These are phyloP conservation scores for Adenanthera pavonina DNA, from an alignment of 306 rosid species.

Conservation along the genomic window DNA sequence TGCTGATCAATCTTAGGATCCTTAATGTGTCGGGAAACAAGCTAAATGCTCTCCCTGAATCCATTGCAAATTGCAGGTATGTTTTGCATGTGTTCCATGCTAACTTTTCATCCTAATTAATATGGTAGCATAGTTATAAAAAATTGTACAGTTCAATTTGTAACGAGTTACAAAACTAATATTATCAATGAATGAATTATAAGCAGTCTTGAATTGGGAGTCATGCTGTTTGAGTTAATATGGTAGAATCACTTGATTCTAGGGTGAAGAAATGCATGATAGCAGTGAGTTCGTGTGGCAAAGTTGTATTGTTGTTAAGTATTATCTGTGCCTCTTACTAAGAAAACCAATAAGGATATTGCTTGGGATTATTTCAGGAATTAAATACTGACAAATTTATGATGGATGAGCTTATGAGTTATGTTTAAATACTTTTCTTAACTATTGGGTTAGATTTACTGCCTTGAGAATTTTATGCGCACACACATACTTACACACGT, in stretches of 20 bases:
- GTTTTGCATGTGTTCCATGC: not conserved
- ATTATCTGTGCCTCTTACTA: too few species aligned
- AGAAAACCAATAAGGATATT: too few species aligned
- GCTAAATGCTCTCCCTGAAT: conserved; percentile 52
- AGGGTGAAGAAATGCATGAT: not conserved
- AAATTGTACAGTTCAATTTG: not conserved
- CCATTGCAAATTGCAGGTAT: conserved; percentile 61
- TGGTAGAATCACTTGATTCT: not conserved
- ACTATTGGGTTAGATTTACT: not conserved
- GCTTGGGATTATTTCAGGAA: not conserved
- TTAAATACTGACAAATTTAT: not conserved
- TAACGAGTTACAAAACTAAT: not conserved
- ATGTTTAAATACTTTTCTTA: not conserved
- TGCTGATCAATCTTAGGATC: conserved; percentile 51
- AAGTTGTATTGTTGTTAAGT: not conserved
- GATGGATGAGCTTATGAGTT: not conserved
- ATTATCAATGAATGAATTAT: not conserved
- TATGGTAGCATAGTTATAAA: not conserved
- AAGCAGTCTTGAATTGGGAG: not conserved
- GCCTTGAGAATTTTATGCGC: not conserved
- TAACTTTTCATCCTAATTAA: not conserved
- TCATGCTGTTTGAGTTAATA: not conserved
- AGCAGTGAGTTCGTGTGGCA: not conserved
- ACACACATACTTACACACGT: not conserved
- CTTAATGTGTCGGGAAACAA: conserved; percentile 57